Evolutionary conservation across 352 stramenopile species (phyloP).

Genomic region (Globisporangium okanoganense): DNA sequence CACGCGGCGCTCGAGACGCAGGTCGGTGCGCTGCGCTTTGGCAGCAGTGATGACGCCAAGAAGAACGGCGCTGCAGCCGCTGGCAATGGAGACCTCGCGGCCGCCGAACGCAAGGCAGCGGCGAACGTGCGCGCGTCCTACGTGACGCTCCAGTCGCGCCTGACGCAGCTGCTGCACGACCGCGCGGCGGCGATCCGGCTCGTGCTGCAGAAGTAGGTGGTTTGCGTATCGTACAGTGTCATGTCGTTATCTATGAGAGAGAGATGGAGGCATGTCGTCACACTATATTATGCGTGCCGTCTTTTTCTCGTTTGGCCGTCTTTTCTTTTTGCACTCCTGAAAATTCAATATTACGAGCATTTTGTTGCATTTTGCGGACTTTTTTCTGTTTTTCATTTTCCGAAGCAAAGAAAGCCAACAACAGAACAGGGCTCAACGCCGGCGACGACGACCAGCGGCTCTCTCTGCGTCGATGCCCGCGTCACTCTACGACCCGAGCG

Average conservation of each 20-base stretch:
- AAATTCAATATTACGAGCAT: too few relatives aligned
- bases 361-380: too few relatives aligned
- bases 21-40: constrained; percentile 30
- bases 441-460: too few relatives aligned
- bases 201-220: constrained; percentile 40
- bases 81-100: constrained; percentile 7
- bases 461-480: constrained; percentile 8
- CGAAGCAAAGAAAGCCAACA: not conserved
- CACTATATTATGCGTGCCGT: too few relatives aligned
- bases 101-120: constrained; percentile 25
- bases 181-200: constrained; percentile 28
- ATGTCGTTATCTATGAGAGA: not conserved
- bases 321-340: too few relatives aligned
- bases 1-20: constrained; percentile 34
- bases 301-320: too few relatives aligned
- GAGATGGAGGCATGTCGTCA: not conserved
- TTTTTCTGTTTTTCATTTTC: too few relatives aligned
- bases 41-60: not conserved
- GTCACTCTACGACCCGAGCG: constrained; percentile 10
- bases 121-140: constrained; percentile 42
- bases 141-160: constrained; percentile 25
- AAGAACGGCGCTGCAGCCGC: constrained; percentile 3
- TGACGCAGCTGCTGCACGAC: constrained; percentile 33
- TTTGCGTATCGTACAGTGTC: not conserved
- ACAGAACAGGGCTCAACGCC: not conserved